Evolutionary conservation across 139 green algal species (phyloP), one percentile per base, ranked within the genome.

Genomic region (Chlamydomonas urium): DNA sequence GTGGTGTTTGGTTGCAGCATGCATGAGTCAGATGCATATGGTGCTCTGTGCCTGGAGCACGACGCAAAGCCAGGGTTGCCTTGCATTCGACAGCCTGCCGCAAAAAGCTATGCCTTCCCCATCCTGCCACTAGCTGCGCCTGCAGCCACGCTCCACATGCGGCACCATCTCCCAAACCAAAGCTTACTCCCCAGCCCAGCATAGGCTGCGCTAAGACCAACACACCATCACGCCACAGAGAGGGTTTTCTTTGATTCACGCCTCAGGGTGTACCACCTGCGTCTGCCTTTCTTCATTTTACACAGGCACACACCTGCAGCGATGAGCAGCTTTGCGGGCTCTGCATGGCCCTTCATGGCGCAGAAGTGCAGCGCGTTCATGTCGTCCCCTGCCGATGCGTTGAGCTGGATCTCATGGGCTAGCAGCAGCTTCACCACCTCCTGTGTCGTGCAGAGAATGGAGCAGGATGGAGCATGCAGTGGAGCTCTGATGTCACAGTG

Each of bases 321-420:
- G 10, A 92, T 38, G 1, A 95, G 74, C 24, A 60, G 59, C 17
- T 82, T 62, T 0, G 70, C 57, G 0, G 72, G 71, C 31, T 91
- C 85, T 4, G 35, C 26, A 29, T 91, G 84, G 0, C 89, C 90
- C 66, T 90, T 89, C 69, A 83, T 75, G 0, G 85, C 85, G 1
- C 85, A 86, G 78, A 92, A 93, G 63, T 94, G 90, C 60, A 96
- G 74, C 0, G 87, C 85, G 58, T 79, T 93, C 81, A 90, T 88
- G 73, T 93, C 84, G 60, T 94, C 90, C 45, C 80, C 73, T 0
- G 88, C 90, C 0, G 56, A 59, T 0, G 74, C 75, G 0, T 65
- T 72, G 1, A 73, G 32, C 10, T 83, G 23, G 57, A 50, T 61
- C 19, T 84, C 81, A 2, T 88, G 81, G 0, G 75, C 81, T 21